A percentile compares a stretch with the other conserved stretches of the same genome.
Evolutionary conservation across 129 eudicot species (phyloP).

Genomic region (Ambrosia trifida): DNA sequence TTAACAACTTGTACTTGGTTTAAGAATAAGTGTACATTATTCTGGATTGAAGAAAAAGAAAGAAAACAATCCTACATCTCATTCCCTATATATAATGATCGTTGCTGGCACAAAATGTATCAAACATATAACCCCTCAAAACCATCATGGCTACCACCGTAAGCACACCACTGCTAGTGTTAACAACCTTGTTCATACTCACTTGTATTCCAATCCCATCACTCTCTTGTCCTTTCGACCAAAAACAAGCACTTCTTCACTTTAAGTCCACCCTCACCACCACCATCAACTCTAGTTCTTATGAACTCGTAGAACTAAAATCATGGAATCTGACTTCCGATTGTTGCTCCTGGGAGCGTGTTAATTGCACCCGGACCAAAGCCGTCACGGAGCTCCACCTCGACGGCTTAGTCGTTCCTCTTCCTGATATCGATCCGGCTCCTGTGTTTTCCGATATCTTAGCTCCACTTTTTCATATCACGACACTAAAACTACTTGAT

Average conservation of each 20-base stretch:
- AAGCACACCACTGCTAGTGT: not conserved
- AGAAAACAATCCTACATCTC: not conserved
- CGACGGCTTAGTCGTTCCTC: slow-evolving; percentile 16
- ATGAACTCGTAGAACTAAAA: slow-evolving; percentile 15
- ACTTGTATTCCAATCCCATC: slow-evolving; percentile 22
- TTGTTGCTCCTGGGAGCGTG: slow-evolving; percentile 55
- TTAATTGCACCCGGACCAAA: slow-evolving; percentile 25
- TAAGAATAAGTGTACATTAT: no score
- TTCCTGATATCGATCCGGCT: not conserved
- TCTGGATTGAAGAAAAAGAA: no score
- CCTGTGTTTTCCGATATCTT: slow-evolving; percentile 22
- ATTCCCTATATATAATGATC: no score
- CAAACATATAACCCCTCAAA: not conserved
- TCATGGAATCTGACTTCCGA: slow-evolving; percentile 47
- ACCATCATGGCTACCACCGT: slow-evolving; percentile 6
- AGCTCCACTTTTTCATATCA: slow-evolving; percentile 42
- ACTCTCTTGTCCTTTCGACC: slow-evolving; percentile 18
- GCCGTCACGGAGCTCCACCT: slow-evolving; percentile 37
- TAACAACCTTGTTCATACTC: slow-evolving; percentile 26
- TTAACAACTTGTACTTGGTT: no score
- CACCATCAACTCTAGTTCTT: slow-evolving; percentile 33
- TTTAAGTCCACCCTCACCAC: slow-evolving; percentile 35
- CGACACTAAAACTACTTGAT: slow-evolving; percentile 36
- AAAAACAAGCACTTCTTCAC: slow-evolving; percentile 31
- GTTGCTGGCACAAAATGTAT: not conserved